Base-by-base conservation (phyloP, 2,329 filamentous ascomycete species). In the Aureobasidium sp. region DNA sequence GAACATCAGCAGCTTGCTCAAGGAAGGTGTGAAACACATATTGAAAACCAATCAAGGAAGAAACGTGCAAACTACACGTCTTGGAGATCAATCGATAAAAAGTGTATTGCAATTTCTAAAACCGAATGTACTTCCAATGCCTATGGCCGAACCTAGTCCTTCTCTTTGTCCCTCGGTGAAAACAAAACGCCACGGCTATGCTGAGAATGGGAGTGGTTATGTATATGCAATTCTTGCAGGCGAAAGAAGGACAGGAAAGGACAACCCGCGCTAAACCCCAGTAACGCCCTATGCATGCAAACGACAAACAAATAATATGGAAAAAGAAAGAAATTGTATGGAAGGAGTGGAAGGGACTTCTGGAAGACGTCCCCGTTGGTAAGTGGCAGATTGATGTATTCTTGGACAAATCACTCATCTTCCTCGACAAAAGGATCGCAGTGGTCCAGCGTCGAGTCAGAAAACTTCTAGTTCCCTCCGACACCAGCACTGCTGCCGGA, bases 131-230 rank as follows among this genome's bases (percentile, higher is more conserved):
- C 7, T 34, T 37, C 34, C 12, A 4, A 13, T 8, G 2, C 34
- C 34, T 37, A 37, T 37, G 34, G 13, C 20, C 15, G 10, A 37
- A 37, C 34, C 34, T 37, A 2, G 34, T 37, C 46, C 46, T 50
- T 8, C 17, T 50, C 26, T 32, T 32, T 0, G 29, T 32, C 12
- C 46, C 27, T 50, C 20, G n/a, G 20, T 24, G 34, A 41, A 24
- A 34, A 36, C 5, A 20, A 62, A 55, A 62, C 59, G 59, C 59
- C 59, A 27, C 41, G 59, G 59, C 59, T 70, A 69, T 71, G 69
- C 64, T 65, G 27, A 5, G 10, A 51, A 36, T 29, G 15, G 46
- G 17, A 17, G 41, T 37, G 27, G 51, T 39, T 55, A 43, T 46
- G 53, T 56, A 46, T 46, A 44, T 44, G 53, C 37, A 44, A 13